Evolutionary conservation across 352 stramenopile genomes (phyloP), one percentile per base, ranked within the genome.

Genomic region (Pythium brachiatum): DNA sequence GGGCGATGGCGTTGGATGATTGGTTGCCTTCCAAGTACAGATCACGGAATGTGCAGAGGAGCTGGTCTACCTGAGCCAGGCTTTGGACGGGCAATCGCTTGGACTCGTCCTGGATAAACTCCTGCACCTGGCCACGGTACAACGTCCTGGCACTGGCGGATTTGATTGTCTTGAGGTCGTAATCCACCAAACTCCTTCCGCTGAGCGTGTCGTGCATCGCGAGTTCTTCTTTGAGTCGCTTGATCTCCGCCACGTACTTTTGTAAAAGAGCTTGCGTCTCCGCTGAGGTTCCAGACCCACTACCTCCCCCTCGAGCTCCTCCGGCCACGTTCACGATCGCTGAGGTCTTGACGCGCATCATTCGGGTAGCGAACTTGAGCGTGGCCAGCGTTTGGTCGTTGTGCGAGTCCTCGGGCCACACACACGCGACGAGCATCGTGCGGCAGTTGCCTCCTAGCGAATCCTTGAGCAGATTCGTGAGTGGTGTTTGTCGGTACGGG

Each of bases 401-500:
- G 38, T 93, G 87, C 3, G 75, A 71, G 41, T 75, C 68, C 16
- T 90, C 78, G 15, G 86, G 85, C 61, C 86, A 96, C 21, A 91
- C 72, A 64, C 87, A 96, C 13, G 86, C 90, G 3, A 98, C 87
- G 53, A 98, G 85, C 31, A 90, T 73, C 15, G 89, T 95, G 11
- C 83, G 83, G 21, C 78, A 81, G 53, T 91, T 89, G 27, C 86
- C 90, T 15, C 89, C 85, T 0, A 97, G 69, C 15, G 85, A 92
- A 47, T 96, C 89, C 55, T 96, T 86, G 27, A 98, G 77, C 26
- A 98, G 73, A 11, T 94, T 86, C 38, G 94, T 98, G 16, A 98
- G 83, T 64, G 97, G 97, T 11, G 86, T 97, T 65, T 98, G 91
- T 23, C 94, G 76, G 50, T 97, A 98, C 20, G 94, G 94, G 21